A percentile compares a stretch with the other conserved stretches of the same genome.
Conservation (phyloP, 176 grass and related monocot species). For the Hyparrhenia diplandra region DNA sequence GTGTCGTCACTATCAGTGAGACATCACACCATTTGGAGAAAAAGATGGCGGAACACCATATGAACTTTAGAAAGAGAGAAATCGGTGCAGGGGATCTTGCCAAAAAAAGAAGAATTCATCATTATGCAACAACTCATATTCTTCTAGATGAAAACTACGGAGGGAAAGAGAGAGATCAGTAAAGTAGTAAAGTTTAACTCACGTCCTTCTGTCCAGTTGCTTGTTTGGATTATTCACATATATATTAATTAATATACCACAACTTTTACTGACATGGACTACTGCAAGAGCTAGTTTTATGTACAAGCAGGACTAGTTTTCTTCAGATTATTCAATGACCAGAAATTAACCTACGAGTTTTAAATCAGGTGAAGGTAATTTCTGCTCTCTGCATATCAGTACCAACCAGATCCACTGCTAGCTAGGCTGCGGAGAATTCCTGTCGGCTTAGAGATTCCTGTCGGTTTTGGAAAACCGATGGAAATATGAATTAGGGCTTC, state of each 20-base stretch:
- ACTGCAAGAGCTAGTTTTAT: neutral
- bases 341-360: neutral
- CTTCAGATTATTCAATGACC: neutral
- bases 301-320: too few relatives aligned
- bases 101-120: neutral
- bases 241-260: neutral
- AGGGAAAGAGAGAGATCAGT: neutral
- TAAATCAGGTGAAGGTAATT: too few relatives aligned
- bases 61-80: neutral
- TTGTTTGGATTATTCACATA: neutral
- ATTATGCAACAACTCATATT: neutral
- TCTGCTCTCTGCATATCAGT: too few relatives aligned
- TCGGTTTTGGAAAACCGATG: too few relatives aligned
- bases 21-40: conserved; percentile 34
- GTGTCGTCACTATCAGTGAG: conserved; percentile 5
- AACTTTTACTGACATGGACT: neutral
- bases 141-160: conserved; percentile 33
- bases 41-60: conserved; percentile 10
- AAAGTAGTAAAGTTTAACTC: neutral
- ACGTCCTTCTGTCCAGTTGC: neutral
- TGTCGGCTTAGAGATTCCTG: too few relatives aligned
- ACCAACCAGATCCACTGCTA: too few relatives aligned
- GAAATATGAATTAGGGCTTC: too few relatives aligned
- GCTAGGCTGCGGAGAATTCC: too few relatives aligned
- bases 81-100: neutral